A percentile compares a stretch with the other conserved stretches of the same genome.
Conservation (phyloP, 179 eudicot genomes). For the Actinidia chinensis region DNA sequence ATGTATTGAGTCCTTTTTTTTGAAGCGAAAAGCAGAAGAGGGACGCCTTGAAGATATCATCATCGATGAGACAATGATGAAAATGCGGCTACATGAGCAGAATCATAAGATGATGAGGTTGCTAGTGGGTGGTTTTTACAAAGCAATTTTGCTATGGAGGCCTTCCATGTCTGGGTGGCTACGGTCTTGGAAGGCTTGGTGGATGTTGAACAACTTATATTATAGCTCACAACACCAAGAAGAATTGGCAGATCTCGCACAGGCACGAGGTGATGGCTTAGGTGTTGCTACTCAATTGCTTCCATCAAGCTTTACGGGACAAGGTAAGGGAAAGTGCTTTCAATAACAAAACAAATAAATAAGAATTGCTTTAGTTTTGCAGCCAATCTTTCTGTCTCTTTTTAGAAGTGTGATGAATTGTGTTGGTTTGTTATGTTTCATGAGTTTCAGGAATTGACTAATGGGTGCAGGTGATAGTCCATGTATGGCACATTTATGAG, state of each 20-base stretch:
- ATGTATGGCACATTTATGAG: no score
- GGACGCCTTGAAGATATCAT: not conserved
- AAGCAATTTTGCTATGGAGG: slow-evolving; percentile 12
- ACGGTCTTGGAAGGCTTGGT: slow-evolving; percentile 11
- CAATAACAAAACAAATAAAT: no score
- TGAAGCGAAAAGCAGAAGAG: slow-evolving; percentile 12
- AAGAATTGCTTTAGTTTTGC: no score
- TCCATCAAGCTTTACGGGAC: no score
- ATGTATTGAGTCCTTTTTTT: slow-evolving; percentile 12
- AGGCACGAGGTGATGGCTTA: not conserved
- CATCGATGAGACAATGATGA: not conserved
- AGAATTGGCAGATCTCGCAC: not conserved
- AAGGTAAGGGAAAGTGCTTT: no score
- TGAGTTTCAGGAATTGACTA: no score
- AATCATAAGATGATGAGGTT: slow-evolving; percentile 19
- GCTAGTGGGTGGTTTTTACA: slow-evolving; percentile 20
- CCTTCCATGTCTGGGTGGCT: slow-evolving; percentile 18
- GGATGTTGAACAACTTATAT: slow-evolving; percentile 9
- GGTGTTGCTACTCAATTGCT: no score
- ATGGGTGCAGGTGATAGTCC: no score
- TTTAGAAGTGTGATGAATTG: no score
- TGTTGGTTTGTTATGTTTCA: no score
- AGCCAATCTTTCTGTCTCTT: no score
- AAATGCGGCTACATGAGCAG: slow-evolving; percentile 13
- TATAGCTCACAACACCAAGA: not conserved